A percentile compares a stretch with the other conserved stretches of the same genome.
These are phyloP conservation scores for Stachybotrys echinatus DNA, from an alignment of 2,329 filamentous ascomycete genomes.

Conservation along the genomic window DNA sequence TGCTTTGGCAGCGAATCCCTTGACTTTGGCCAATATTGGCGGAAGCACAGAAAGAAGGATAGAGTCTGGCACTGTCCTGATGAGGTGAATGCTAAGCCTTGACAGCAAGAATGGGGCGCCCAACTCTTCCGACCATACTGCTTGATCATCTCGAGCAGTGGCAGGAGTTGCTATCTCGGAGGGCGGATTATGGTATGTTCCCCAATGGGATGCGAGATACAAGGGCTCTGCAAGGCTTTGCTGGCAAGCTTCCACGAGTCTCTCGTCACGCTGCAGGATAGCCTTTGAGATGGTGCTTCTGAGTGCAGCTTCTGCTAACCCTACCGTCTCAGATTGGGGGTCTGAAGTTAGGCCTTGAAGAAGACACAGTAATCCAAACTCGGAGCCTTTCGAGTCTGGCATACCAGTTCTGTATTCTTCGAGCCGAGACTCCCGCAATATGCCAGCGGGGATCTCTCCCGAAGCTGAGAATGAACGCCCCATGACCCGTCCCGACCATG, in stretches of 20 bases:
- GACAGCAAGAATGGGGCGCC: conserved; percentile 53
- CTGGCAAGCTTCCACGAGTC: conserved; percentile 44
- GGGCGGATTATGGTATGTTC: conserved; percentile 46
- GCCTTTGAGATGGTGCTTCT: conserved; percentile 52
- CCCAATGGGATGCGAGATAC: conserved; percentile 51
- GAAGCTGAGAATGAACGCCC: conserved; percentile 78
- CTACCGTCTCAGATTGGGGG: conserved; percentile 49
- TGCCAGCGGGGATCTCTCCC: conserved; percentile 58
- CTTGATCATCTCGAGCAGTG: conserved; percentile 10
- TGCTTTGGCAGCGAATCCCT: conserved; percentile 64
- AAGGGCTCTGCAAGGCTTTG: conserved; percentile 47
- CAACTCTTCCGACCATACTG: conserved; percentile 31
- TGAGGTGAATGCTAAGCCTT: conserved; percentile 56
- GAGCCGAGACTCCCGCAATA: conserved; percentile 56
- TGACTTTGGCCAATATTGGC: conserved; percentile 59
- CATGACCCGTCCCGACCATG: conserved; percentile 82
- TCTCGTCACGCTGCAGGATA: conserved; percentile 37
- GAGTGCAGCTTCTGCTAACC: conserved; percentile 56
- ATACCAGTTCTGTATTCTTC: conserved; percentile 42
- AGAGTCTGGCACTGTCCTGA: conserved; percentile 53
- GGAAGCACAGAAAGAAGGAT: conserved; percentile 65
- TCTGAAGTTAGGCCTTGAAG: conserved; percentile 58
- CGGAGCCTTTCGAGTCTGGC: conserved; percentile 49
- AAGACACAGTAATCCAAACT: conserved; percentile 56
- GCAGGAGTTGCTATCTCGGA: conserved; percentile 35